A percentile compares a stretch with the other conserved stretches of the same genome.
Evolutionary conservation across 108 stramenopile genomes (phyloP).

Genomic region (Cyclotella kingstonii): DNA sequence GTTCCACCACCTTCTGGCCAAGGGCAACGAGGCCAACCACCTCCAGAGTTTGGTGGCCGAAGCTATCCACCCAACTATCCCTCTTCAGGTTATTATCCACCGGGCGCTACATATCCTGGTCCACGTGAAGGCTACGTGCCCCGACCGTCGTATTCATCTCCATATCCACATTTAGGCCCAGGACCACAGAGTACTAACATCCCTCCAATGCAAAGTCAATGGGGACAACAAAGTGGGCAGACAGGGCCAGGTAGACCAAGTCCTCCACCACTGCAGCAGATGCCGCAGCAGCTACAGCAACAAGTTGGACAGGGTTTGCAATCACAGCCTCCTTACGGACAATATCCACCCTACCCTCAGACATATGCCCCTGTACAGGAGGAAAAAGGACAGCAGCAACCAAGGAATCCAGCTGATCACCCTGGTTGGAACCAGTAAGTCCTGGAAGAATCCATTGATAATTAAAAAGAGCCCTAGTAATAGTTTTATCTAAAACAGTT

Average conservation of each 20-base stretch:
- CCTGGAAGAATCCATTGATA: too few species aligned
- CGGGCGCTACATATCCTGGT: conserved; percentile 8
- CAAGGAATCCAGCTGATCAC: conserved; percentile 26
- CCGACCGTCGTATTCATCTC: conserved; percentile 35
- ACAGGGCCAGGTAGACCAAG: conserved; percentile 8
- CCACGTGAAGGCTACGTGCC: conserved; percentile 33
- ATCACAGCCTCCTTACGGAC: conserved; percentile 6
- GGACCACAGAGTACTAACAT: conserved; percentile 27
- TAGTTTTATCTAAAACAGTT: too few species aligned
- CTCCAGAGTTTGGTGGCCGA: conserved; percentile 19
- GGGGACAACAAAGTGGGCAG: conserved; percentile 15
- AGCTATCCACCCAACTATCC: conserved; percentile 31
- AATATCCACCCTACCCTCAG: conserved; percentile 15
- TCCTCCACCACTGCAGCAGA: conserved; percentile 12
- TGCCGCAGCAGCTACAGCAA: conserved; percentile 14
- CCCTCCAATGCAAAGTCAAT: conserved; percentile 49
- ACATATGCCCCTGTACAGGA: conserved; percentile 7
- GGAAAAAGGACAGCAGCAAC: conserved; percentile 18
- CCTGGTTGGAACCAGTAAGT: conserved; percentile 44
- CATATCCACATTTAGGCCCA: conserved; percentile 30
- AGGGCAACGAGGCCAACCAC: conserved; percentile 31
- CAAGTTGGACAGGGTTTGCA: conserved; percentile 3
- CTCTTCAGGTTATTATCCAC: conserved; percentile 8
- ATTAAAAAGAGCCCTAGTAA: too few species aligned
- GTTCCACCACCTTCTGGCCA: conserved; percentile 39